Conservation (phyloP, 2,329 filamentous ascomycete genomes). For the Hypomyces perniciosus region DNA sequence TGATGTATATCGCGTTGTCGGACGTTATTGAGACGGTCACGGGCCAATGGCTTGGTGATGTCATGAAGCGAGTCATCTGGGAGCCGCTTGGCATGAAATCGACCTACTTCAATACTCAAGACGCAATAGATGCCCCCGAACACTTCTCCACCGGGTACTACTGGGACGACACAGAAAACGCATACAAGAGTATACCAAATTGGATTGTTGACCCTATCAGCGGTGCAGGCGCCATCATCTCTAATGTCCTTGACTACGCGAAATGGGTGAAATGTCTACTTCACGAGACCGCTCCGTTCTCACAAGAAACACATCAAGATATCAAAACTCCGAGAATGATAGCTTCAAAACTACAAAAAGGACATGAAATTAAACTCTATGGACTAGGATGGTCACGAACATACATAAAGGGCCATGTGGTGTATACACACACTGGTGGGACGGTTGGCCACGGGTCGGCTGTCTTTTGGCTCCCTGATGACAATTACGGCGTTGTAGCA, state of each 20-base stretch:
- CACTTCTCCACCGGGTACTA: slow-evolving; percentile 38
- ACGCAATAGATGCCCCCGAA: slow-evolving; percentile 21
- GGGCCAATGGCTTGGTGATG: slow-evolving; percentile 31
- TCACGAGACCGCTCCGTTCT: slow-evolving; percentile 21
- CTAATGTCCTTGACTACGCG: slow-evolving; percentile 43
- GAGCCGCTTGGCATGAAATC: slow-evolving; percentile 41
- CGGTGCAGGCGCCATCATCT: slow-evolving; percentile 38
- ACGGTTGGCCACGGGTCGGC: slow-evolving; percentile 22
- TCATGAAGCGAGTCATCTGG: slow-evolving; percentile 38
- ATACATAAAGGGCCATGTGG: slow-evolving; percentile 20
- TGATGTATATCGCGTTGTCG: slow-evolving; percentile 41
- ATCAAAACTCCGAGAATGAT: slow-evolving; percentile 29
- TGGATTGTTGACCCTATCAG: slow-evolving; percentile 24
- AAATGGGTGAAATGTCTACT: slow-evolving; percentile 47
- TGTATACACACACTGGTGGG: slow-evolving; percentile 26
- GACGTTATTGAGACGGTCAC: slow-evolving; percentile 41
- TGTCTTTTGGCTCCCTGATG: slow-evolving; percentile 15
- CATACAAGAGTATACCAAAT: slow-evolving; percentile 23
- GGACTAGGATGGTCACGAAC: slow-evolving; percentile 25
- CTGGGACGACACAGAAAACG: slow-evolving; percentile 26
- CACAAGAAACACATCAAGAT: slow-evolving; percentile 21
- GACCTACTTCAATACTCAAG: slow-evolving; percentile 29
- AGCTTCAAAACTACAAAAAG: background rate
- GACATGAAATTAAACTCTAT: slow-evolving; percentile 21
- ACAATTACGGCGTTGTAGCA: slow-evolving; percentile 8